Evolutionary conservation across 768 basidiomycete genomes (phyloP), one percentile per base, ranked within the genome.

Genomic region (Cystobasidium tubakii): DNA sequence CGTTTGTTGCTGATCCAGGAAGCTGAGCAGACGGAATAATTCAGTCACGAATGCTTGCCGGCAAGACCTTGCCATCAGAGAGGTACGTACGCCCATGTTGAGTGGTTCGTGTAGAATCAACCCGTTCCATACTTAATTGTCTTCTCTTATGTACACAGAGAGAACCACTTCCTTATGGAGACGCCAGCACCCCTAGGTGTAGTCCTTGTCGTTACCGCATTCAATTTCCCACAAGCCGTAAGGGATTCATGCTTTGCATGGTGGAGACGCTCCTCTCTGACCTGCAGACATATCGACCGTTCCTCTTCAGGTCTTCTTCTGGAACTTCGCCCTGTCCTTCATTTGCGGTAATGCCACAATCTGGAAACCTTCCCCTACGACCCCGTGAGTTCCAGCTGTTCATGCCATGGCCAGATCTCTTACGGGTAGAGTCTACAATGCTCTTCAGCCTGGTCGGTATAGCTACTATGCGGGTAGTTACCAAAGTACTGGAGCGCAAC

Each of bases 191-290:
- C 95, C 25, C 84, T 97, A 0, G 88, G 88, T 12, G 83, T 87
- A 1, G 84, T 89, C 10, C 86, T 78, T 13, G 75, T 77, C 23
- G 65, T 98, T 65, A 89, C 91, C 25, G 95, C 95, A 0, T 97
- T 96, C 84, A 98, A 98, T 81, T 98, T 97, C 80, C 95, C 95
- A 12, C 88, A 91, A 53, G 92, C 92, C 39, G 91, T 94, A 54
- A 92, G 91, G 3, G 21, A 69, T 25, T 60, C 33, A 33, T 6
- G 21, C 46, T n/a, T 17, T 17, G 46, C 46, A 50, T 4, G 46
- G n/a, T 50, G 42, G 7, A 17, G 7, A 7, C 42, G n/a, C 42
- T 7, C 17, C 17, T 42, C 17, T 42, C 17, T 42, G 42, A 13
- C 23, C 31, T 27, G 36, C 36, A 23, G 42, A n/a, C n/a, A n/a